Percentiles rank a stretch among this genome's conserved stretches.
These are phyloP conservation scores for Aspergillus nidulans DNA, from an alignment of 495 filamentous ascomycete genomes.

Conservation along the genomic window DNA sequence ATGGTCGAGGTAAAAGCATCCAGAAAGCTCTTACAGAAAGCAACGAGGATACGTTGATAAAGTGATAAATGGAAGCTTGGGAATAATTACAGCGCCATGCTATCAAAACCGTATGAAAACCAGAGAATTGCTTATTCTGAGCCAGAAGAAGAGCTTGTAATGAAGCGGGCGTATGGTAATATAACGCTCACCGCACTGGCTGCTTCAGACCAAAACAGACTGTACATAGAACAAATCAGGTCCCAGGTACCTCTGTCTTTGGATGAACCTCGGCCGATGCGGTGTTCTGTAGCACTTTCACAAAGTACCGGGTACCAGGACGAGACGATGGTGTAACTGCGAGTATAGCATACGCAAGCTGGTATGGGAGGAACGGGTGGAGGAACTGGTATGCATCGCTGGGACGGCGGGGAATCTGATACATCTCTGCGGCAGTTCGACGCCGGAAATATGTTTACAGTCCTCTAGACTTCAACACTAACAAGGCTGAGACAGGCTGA, in stretches of 20 bases:
- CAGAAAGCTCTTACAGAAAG: not conserved
- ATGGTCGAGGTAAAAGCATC: not conserved
- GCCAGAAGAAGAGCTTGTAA: not conserved
- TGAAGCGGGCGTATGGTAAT: not conserved
- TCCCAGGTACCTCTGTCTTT: not conserved
- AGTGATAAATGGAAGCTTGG: not conserved
- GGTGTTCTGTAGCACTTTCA: not conserved
- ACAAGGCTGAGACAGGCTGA: too few relatives aligned
- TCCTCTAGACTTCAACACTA: too few relatives aligned
- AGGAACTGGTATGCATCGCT: not conserved
- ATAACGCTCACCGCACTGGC: constrained; percentile 1
- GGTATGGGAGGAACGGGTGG: not conserved
- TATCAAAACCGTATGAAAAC: not conserved
- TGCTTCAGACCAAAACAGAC: not conserved
- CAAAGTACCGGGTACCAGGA: not conserved
- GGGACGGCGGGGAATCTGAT: not conserved
- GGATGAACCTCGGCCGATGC: not conserved
- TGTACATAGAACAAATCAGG: not conserved
- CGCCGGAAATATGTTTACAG: not conserved
- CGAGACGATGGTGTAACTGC: not conserved
- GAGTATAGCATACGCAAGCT: not conserved
- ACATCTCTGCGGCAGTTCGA: not conserved
- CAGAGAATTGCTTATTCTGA: not conserved
- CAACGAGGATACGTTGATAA: not conserved
- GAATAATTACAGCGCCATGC: not conserved